phyloP scores from a whole-genome alignment of 441 rosid species.

The Omphalea diandra region DNA sequence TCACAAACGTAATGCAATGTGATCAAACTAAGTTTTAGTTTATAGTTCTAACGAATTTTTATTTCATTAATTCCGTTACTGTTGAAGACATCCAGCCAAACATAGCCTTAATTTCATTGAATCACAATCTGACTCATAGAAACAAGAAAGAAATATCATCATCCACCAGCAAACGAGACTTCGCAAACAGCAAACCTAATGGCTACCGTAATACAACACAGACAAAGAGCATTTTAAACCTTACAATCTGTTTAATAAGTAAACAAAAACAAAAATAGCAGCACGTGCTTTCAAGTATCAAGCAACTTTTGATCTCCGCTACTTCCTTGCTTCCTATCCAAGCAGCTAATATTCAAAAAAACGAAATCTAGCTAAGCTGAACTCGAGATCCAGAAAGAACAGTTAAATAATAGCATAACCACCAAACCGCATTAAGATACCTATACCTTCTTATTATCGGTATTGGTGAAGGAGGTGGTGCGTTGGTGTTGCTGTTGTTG shows the following conservation, averaged over 20 bases:
- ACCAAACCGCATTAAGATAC: not conserved
- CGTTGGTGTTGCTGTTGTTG: constrained; percentile 20
- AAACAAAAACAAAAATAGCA: no score
- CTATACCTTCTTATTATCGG: constrained; percentile 57
- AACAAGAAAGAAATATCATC: no score
- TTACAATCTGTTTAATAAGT: not conserved
- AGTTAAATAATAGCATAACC: not conserved
- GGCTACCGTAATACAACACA: not conserved
- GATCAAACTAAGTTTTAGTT: no score
- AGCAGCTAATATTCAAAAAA: not conserved
- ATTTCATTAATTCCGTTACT: no score
- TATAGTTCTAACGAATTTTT: no score
- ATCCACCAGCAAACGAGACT: no score
- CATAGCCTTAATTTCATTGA: not conserved
- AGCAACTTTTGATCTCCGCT: not conserved
- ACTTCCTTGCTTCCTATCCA: not conserved
- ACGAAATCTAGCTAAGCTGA: not conserved
- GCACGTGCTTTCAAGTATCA: not conserved
- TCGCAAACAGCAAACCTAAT: not conserved
- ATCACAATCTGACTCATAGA: not conserved
- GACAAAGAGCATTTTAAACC: not conserved
- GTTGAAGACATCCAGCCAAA: no score
- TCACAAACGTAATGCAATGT: no score
- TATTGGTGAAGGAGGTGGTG: constrained; percentile 35
- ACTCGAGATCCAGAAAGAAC: not conserved